These are phyloP conservation scores for Nitzschia putrida DNA, from an alignment of 108 stramenopile genomes.

Conservation along the genomic window DNA sequence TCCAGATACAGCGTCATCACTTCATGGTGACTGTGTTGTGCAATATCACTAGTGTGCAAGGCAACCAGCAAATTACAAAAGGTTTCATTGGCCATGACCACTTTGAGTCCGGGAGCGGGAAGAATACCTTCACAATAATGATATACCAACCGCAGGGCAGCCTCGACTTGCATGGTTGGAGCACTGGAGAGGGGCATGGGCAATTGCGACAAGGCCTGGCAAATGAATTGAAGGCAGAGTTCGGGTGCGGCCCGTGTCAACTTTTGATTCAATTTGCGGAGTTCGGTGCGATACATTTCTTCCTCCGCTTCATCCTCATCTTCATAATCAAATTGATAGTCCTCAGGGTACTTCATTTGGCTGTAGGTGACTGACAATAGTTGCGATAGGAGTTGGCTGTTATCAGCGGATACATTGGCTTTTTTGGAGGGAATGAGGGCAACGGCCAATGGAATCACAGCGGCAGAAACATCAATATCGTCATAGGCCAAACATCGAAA, in stretches of 20 bases:
- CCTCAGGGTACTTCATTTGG: slow-evolving; percentile 71
- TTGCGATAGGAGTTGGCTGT: slow-evolving; percentile 30
- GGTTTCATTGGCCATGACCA: slow-evolving; percentile 54
- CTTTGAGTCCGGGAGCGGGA: slow-evolving; percentile 68
- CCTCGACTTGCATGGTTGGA: slow-evolving; percentile 57
- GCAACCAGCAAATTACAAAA: slow-evolving; percentile 61
- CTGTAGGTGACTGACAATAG: slow-evolving; percentile 51
- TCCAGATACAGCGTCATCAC: slow-evolving; percentile 70
- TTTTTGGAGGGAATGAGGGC: slow-evolving; percentile 15
- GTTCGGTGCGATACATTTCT: slow-evolving; percentile 61
- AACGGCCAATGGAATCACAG: slow-evolving; percentile 58
- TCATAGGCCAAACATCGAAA: slow-evolving; percentile 70
- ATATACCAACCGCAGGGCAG: slow-evolving; percentile 59
- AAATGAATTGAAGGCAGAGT: slow-evolving; percentile 55
- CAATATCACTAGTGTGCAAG: slow-evolving; percentile 62
- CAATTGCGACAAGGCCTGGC: slow-evolving; percentile 36
- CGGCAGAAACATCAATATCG: slow-evolving; percentile 80
- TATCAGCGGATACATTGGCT: background rate
- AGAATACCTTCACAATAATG: slow-evolving; percentile 80
- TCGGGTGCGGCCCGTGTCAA: slow-evolving; percentile 52
- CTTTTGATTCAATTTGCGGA: slow-evolving; percentile 65
- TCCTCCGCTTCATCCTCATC: slow-evolving; percentile 79
- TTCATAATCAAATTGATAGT: slow-evolving; percentile 66
- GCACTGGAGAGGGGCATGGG: slow-evolving; percentile 42
- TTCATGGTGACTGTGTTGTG: slow-evolving; percentile 59